These are phyloP conservation scores for Geranium brycei DNA, from an alignment of 345 rosid species.

Conservation along the genomic window DNA sequence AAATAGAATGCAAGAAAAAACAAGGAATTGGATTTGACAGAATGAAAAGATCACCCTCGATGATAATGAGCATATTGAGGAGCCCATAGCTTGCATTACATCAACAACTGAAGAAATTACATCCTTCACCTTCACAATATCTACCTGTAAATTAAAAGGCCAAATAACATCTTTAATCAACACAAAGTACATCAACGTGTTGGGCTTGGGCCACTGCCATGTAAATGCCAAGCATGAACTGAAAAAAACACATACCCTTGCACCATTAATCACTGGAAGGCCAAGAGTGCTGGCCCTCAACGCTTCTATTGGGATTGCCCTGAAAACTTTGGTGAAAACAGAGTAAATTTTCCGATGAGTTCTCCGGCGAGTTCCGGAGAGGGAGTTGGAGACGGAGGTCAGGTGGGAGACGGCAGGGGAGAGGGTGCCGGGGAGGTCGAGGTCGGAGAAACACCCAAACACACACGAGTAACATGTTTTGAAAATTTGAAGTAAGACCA, in stretches of 20 bases:
- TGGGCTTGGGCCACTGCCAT: neutral
- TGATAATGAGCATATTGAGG: constrained; percentile 39
- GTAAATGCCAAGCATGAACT: neutral
- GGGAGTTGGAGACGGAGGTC: no score
- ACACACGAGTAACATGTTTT: no score
- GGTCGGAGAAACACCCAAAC: no score
- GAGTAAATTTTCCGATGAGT: no score
- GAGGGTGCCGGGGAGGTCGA: no score
- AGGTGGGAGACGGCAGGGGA: no score
- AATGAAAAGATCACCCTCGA: constrained; percentile 32
- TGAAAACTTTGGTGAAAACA: no score
- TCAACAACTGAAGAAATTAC: constrained; percentile 64
- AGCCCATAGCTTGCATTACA: constrained; percentile 69
- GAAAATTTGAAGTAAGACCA: no score
- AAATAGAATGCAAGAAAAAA: no score
- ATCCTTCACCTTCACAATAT: constrained; percentile 43
- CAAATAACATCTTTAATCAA: constrained; percentile 3
- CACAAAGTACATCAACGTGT: neutral
- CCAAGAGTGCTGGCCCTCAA: constrained; percentile 62
- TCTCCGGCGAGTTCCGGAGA: no score
- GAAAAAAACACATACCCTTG: constrained; percentile 29
- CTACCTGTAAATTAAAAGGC: constrained; percentile 32
- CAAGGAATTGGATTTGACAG: neutral
- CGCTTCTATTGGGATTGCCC: constrained; percentile 49
- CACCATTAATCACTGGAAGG: constrained; percentile 57